These are phyloP conservation scores for Cyclospora cayetanensis DNA, from an alignment of 169 alveolate genomes.

Conservation along the genomic window DNA sequence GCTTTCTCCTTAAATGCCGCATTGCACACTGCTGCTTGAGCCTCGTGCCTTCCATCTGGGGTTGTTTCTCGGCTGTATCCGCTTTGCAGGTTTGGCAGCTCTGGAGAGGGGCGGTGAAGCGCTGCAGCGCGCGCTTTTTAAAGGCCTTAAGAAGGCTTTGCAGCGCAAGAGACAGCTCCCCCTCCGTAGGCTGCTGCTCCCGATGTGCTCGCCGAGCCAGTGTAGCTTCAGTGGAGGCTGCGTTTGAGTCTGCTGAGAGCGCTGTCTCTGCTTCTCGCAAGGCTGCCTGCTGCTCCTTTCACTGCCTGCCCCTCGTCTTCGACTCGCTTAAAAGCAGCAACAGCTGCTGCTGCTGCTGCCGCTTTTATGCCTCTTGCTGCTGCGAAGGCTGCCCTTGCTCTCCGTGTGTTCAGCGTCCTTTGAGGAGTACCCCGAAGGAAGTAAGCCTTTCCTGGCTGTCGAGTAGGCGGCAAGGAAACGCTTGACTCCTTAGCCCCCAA, in stretches of 20 bases:
- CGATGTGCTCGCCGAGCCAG: not conserved
- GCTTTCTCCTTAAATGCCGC: too few relatives aligned
- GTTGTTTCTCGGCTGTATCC: not conserved
- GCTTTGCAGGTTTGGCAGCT: not conserved
- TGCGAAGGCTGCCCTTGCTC: not conserved
- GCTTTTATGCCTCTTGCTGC: not conserved
- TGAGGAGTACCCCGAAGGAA: too few relatives aligned
- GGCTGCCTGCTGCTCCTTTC: not conserved
- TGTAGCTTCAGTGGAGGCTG: not conserved
- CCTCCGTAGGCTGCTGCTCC: not conserved
- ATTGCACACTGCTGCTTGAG: too few relatives aligned
- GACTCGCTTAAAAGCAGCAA: not conserved
- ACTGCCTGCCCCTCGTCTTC: not conserved
- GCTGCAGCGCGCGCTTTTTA: not conserved
- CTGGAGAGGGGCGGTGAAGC: slow-evolving; percentile 12
- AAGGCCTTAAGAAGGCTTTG: not conserved
- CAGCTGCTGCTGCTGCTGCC: not conserved
- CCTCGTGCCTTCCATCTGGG: too few relatives aligned
- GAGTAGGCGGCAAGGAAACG: too few relatives aligned
- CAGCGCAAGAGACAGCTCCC: not conserved
- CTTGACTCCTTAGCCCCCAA: too few relatives aligned
- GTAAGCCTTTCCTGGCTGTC: too few relatives aligned
- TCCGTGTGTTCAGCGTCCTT: not conserved
- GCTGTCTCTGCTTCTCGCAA: not conserved
- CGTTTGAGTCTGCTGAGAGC: not conserved